Evolutionary conservation across 1,139 yeast genomes (phyloP).

Genomic region (Hyphopichia burtonii): DNA sequence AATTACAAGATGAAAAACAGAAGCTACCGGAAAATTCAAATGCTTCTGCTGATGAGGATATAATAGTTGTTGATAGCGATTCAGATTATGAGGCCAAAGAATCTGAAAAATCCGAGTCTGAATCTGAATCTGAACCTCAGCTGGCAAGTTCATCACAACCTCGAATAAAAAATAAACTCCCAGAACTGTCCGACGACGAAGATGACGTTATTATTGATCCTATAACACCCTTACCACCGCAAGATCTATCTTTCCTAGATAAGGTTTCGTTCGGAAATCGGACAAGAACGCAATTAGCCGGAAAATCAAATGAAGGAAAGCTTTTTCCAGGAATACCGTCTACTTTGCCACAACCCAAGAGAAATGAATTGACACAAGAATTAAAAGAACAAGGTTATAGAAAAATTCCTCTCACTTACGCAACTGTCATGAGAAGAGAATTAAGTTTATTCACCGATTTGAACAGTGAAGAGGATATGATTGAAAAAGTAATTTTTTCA

Average conservation of each 20-base stretch:
- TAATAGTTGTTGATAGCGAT: not conserved
- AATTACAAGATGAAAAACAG: not conserved
- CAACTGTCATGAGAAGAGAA: constrained; percentile 20
- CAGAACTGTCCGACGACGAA: not conserved
- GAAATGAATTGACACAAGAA: not conserved
- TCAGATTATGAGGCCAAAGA: not conserved
- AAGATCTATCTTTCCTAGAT: not conserved
- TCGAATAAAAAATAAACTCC: too few species aligned
- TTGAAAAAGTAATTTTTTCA: constrained; percentile 29
- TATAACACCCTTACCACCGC: constrained; percentile 1
- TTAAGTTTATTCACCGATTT: constrained; percentile 11
- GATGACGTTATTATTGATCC: constrained; percentile 2
- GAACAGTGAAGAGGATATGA: constrained; percentile 24
- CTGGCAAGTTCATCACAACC: not conserved
- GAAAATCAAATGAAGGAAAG: not conserved
- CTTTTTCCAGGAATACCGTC: too few species aligned
- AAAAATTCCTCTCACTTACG: constrained; percentile 25
- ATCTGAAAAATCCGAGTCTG: not conserved
- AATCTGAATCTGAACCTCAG: not conserved
- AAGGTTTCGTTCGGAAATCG: not conserved
- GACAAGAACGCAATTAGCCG: not conserved
- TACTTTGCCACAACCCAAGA: not conserved
- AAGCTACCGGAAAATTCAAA: not conserved
- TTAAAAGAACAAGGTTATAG: constrained; percentile 14
- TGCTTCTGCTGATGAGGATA: not conserved